These are phyloP conservation scores for Leptographium lundbergii DNA, from an alignment of 2,329 filamentous ascomycete genomes.

Conservation along the genomic window DNA sequence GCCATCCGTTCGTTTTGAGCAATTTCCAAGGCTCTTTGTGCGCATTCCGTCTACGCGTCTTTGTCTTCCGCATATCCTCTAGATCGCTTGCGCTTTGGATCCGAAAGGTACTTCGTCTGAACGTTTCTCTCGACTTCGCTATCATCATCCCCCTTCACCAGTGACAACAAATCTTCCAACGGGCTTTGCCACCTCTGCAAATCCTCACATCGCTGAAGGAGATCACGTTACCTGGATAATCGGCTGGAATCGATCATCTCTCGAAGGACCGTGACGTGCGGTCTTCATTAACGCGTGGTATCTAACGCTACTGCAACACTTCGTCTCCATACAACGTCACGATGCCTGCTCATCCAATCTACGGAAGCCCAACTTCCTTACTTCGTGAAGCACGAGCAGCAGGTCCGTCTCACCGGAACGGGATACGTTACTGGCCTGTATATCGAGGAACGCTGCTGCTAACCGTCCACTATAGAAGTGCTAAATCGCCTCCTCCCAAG, in stretches of 20 bases:
- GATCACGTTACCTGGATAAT: not conserved
- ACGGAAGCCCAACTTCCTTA: not conserved
- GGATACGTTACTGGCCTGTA: not conserved
- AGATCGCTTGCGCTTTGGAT: not conserved
- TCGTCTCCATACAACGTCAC: not conserved
- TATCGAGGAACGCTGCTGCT: not conserved
- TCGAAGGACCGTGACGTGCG: not conserved
- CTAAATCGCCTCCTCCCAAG: conserved; percentile 24
- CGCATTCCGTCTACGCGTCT: not conserved
- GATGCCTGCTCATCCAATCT: not conserved
- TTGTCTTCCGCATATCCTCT: not conserved
- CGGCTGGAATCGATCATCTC: not conserved
- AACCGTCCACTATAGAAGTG: conserved; percentile 7
- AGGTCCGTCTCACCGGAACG: not conserved
- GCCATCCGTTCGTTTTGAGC: not conserved
- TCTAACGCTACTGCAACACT: not conserved
- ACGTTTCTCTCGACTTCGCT: not conserved
- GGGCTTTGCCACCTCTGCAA: not conserved
- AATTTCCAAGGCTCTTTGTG: not conserved
- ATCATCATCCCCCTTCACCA: not conserved
- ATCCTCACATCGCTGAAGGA: not conserved
- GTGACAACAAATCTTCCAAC: not conserved
- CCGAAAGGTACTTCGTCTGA: not conserved
- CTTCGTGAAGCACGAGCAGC: not conserved
- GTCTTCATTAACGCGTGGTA: not conserved